Evolutionary conservation across 305 asterid genomes (phyloP), one percentile per base, ranked within the genome.

Genomic region (Lippia alba): DNA sequence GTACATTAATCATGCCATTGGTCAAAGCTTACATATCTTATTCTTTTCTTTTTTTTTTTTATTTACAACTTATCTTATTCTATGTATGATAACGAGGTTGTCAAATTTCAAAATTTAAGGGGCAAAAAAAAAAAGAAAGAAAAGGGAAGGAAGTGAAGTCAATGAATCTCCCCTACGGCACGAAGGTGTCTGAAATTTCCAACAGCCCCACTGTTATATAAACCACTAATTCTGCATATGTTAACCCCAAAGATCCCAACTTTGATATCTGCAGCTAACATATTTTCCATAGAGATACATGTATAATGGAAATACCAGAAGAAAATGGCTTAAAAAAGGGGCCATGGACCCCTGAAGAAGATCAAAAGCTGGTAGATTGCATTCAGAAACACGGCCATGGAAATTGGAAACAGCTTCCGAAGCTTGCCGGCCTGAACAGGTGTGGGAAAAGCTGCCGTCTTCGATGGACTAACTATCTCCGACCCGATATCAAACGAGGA

Each of bases 261-360:
- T 60, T 46, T 32, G 16, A 24, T 73, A 18, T 59, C 69, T 50
- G 60, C 45, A 59, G 33, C 69, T 49, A 7, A 12, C 1, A 12
- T 14, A 12, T 14, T 48, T 19, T 58, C 19, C 18, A 20, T 14
- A 30, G 14, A 41, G 19, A 48, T 11, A 33, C 5, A 50, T 18
- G 39, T 49, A 11, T 19, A 20, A 77, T 72, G 78, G 72, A 48
- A 33, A 15, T 40, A 71, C 16, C 68, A 14, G 73, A 69, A 40
- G 76, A 67, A 46, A 57, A 54, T 33, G 70, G 59, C 7, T 6
- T 74, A 19, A 81, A 81, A 76, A 81, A 78, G 54, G 82, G 82
- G 12, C 85, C 85, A 15, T 81, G 85, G 85, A 78, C 81, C 11
- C 80, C 80, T 4, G 85, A 81, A 68, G 85, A 81, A 74, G 85